Base-by-base conservation (phyloP, 345 rosid genomes). In the Pugionium cornutum region DNA sequence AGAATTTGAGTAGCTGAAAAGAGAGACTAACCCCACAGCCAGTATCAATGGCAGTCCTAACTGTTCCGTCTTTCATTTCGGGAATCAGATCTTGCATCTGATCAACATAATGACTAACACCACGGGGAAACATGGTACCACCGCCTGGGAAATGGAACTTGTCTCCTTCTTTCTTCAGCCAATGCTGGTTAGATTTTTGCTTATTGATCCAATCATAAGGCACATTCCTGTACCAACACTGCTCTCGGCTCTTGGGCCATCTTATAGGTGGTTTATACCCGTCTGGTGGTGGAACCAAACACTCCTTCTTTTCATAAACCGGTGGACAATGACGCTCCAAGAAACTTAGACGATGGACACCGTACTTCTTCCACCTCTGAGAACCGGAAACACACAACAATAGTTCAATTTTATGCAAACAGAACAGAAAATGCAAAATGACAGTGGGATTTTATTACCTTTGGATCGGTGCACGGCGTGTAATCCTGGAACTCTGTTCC, bases 241-340 rank as follows among this genome's bases (percentile, higher is more conserved):
- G 76, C 53, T 88, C 88, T 44, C 87, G 75, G 78, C 99, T 90
- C 80, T 84, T 90, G 0, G 99, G 99, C 99, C 99, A 94, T 77
- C 68, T 90, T 51, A 94, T 80, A 26, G 99, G 97, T 4, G 89
- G 75, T 78, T 94, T 88, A 52, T 94, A 94, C 31, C 97, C 99
- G 68, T 84, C 92, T 7, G 99, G 99, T 32, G 99, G 97, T 33
- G 99, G 99, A 63, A 94, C 75, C 60, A 94, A 59, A 80, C 99
- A 94, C 76, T 84, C 85, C 56, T 78, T 88, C 75, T 83, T 86
- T 35, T 94, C 99, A 48, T 78, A 88, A 4, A 70, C 65, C 0
- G 99, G 88, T 67, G 97, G 99, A 46, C 97, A 94, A 74, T 94
- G 97, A 47, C 99, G 95, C 71, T 94, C 99, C 88, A 94, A 77